These are phyloP conservation scores for Ganoderma multipileum DNA, from an alignment of 1,284 basidiomycete genomes.

Conservation along the genomic window DNA sequence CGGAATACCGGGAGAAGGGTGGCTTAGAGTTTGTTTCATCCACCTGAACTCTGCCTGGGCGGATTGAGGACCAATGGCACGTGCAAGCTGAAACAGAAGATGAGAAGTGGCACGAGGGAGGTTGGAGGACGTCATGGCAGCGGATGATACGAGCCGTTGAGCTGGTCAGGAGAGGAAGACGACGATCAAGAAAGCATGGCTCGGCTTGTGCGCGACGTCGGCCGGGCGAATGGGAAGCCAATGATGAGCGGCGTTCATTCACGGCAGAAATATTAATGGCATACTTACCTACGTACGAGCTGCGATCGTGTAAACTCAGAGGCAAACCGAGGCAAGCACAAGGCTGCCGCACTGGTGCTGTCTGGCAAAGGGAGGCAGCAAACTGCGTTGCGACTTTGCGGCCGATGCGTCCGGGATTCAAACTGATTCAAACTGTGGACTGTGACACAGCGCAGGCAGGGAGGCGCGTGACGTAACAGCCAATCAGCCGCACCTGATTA, in stretches of 20 bases:
- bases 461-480: constrained; percentile 30
- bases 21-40: constrained; percentile 55
- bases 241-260: not conserved
- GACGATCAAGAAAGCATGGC: constrained; percentile 1
- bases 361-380: not conserved
- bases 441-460: not conserved
- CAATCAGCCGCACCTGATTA: constrained; percentile 18
- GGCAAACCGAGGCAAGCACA: constrained; percentile 1
- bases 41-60: constrained; percentile 66
- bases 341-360: not conserved
- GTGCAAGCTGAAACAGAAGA: constrained; percentile 44
- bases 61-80: constrained; percentile 49
- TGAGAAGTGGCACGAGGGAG: constrained; percentile 7
- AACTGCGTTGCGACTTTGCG: not conserved
- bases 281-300: not conserved
- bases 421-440: not conserved
- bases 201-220: constrained; percentile 35
- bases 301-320: not conserved
- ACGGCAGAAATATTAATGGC: not conserved
- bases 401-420: not conserved
- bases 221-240: not conserved
- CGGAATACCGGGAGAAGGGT: constrained; percentile 3
- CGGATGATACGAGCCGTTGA: not conserved
- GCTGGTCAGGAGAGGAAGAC: not conserved
- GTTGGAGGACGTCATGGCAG: not conserved